Percentiles rank a stretch among this genome's conserved stretches.
Conservation (phyloP, 805 yeast genomes). For the Barnettozyma botsteinii region DNA sequence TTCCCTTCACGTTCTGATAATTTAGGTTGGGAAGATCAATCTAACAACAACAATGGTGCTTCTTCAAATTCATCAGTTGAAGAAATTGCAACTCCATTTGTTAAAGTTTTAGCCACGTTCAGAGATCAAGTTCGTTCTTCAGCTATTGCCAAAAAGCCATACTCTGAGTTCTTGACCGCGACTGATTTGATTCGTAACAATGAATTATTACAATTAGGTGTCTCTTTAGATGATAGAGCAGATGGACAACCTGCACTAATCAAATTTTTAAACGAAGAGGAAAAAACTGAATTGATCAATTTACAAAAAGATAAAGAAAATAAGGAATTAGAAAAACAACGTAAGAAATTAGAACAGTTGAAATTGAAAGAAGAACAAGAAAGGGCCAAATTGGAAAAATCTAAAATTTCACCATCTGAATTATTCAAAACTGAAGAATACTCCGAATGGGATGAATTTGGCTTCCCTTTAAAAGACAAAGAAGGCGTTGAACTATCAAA, state of each 20-base stretch:
- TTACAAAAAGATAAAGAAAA: slow-evolving; percentile 53
- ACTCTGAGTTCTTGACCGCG: slow-evolving; percentile 52
- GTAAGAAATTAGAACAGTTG: slow-evolving; percentile 52
- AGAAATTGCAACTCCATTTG: slow-evolving; percentile 72
- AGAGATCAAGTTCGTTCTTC: slow-evolving; percentile 74
- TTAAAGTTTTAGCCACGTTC: slow-evolving; percentile 69
- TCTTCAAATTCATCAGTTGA: slow-evolving; percentile 38
- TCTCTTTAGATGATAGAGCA: slow-evolving; percentile 83
- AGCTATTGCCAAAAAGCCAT: slow-evolving; percentile 56
- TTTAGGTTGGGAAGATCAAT: slow-evolving; percentile 70
- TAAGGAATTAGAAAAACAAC: slow-evolving; percentile 48
- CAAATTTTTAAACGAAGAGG: slow-evolving; percentile 69
- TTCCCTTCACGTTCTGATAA: slow-evolving; percentile 62
- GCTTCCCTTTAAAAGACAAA: slow-evolving; percentile 71
- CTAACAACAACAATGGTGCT: slow-evolving; percentile 8
- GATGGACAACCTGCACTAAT: slow-evolving; percentile 75
- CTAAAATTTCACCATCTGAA: slow-evolving; percentile 62
- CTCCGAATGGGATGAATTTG: slow-evolving; percentile 77
- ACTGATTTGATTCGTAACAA: slow-evolving; percentile 70
- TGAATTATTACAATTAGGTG: slow-evolving; percentile 68
- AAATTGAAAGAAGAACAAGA: slow-evolving; percentile 58
- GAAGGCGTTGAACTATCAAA: slow-evolving; percentile 83
- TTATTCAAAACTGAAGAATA: slow-evolving; percentile 64
- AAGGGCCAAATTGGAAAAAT: slow-evolving; percentile 55
- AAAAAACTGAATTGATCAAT: slow-evolving; percentile 55